These are phyloP conservation scores for Trichoderma sp. DNA, from an alignment of 2,329 filamentous ascomycete species.

Conservation along the genomic window DNA sequence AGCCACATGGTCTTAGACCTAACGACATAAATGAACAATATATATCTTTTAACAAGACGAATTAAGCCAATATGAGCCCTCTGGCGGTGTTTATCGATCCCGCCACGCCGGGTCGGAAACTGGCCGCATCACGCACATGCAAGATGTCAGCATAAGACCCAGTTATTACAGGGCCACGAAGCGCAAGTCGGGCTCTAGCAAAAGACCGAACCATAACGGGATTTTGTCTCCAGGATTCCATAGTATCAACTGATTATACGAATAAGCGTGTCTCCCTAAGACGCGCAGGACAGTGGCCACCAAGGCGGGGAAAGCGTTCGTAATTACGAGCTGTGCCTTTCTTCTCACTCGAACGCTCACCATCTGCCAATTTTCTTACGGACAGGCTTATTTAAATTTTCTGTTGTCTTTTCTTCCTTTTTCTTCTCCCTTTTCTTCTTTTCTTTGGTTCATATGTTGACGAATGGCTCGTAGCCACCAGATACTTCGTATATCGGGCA, in stretches of 20 bases:
- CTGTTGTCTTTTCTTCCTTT: background rate
- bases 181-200: background rate
- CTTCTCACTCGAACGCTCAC: background rate
- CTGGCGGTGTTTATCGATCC: background rate
- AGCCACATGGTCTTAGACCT: background rate
- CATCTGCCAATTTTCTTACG: background rate
- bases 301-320: background rate
- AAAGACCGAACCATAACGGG: background rate
- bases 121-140: background rate
- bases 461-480: background rate
- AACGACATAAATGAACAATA: background rate
- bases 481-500: background rate
- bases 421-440: background rate
- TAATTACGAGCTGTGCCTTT: background rate
- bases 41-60: background rate
- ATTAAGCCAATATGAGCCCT: background rate
- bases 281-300: background rate
- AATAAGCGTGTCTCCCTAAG: background rate
- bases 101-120: background rate
- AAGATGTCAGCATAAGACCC: background rate
- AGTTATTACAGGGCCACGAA: background rate
- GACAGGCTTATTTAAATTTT: background rate
- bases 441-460: background rate
- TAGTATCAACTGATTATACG: background rate
- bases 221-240: background rate